Base-by-base conservation (phyloP, 768 basidiomycete genomes). In the Tephrocybe sp. region DNA sequence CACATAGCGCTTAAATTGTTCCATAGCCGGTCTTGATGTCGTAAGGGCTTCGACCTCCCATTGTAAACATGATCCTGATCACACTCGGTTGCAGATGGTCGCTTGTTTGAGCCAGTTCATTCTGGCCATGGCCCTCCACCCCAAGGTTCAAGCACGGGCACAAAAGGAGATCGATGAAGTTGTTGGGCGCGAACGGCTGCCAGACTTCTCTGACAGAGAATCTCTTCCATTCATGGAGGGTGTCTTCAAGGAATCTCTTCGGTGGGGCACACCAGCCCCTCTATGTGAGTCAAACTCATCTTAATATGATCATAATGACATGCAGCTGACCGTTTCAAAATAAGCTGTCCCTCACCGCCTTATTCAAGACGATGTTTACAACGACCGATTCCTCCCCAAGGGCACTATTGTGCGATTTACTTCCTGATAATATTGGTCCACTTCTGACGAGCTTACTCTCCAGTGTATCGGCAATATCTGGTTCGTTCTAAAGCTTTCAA, bases 141-240 rank as follows among this genome's bases (percentile, higher is more conserved):
- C 55, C 7, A 31, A 54, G 16, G 46, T 46, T 5, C 58, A 56
- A 26, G 50, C 47, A n/a, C 47, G 28, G 27, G 58, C 53, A 13
- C 58, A 59, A 31, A 47, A 59, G 19, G 58, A 59, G 31, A 48
- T 59, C 15, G 58, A 59, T 40, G 48, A 49, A 19, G 50, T 59
- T 1, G 35, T 56, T 21, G 58, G 58, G 2, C 52, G 50, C 22
- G 55, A 52, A 25, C 52, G 55, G 15, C 32, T 59, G 0, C 58
- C 58, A 5, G 43, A 48, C 5, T 59, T 59, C 34, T 31, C 46
- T 16, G 55, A 59, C 40, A 44, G 58, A 38, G 54, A 52, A 13
- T 44, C 30, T 8, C 34, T 59, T 3, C 58, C 58, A 15, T 59
- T 31, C 32, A 49, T 59, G 45, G 58, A 59, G 37, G 56, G 58